phyloP scores from a whole-genome alignment of 2,329 filamentous ascomycete genomes.

The Mycogone perniciosa region DNA sequence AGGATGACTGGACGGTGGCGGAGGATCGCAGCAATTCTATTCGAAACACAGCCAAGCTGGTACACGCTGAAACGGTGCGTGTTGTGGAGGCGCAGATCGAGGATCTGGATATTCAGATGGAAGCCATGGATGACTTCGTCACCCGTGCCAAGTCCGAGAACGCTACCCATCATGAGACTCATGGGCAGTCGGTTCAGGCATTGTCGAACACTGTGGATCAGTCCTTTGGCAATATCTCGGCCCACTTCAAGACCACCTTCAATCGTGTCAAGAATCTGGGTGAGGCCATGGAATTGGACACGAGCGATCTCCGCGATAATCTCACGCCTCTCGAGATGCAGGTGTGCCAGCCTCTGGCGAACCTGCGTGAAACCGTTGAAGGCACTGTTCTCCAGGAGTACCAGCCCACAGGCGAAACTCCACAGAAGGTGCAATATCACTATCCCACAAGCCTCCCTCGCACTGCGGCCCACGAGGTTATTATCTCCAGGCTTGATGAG shows the following conservation, averaged over 20 bases:
- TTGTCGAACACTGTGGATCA: constrained; percentile 64
- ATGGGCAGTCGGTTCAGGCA: constrained; percentile 57
- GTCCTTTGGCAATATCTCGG: constrained; percentile 65
- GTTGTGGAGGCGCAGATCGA: constrained; percentile 86
- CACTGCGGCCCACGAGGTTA: constrained; percentile 48
- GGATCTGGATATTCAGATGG: constrained; percentile 83
- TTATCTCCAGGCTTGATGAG: constrained; percentile 38
- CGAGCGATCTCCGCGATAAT: constrained; percentile 50
- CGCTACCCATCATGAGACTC: constrained; percentile 64
- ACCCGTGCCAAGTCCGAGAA: constrained; percentile 76
- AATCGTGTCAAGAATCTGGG: constrained; percentile 63
- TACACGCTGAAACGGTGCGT: constrained; percentile 83
- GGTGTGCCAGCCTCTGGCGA: constrained; percentile 62
- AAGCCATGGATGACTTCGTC: constrained; percentile 85
- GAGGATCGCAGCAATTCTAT: constrained; percentile 78
- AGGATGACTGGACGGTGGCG: constrained; percentile 78
- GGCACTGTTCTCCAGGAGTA: constrained; percentile 69
- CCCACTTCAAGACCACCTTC: constrained; percentile 63
- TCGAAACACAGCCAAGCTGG: constrained; percentile 73
- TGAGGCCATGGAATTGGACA: constrained; percentile 57
- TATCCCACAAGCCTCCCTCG: constrained; percentile 74
- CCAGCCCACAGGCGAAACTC: constrained; percentile 76
- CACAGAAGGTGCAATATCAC: constrained; percentile 72
- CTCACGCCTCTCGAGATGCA: constrained; percentile 54
- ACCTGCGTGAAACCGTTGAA: constrained; percentile 64